These are phyloP conservation scores for Aspergillus intermedius DNA, from an alignment of 2,329 filamentous ascomycete genomes.

Conservation along the genomic window DNA sequence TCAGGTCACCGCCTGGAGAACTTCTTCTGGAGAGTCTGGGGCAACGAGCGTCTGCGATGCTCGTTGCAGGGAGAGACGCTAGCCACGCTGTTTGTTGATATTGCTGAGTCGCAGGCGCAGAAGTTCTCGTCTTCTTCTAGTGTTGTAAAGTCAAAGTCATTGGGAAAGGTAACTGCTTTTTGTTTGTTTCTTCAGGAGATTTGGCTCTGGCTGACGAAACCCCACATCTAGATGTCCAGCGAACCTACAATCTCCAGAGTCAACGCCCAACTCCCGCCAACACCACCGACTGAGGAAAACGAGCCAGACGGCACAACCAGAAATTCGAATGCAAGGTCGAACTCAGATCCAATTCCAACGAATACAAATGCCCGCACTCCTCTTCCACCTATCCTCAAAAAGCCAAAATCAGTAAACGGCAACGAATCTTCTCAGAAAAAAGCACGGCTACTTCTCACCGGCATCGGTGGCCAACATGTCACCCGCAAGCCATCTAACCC, in stretches of 20 bases:
- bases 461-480: constrained; percentile 16
- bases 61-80: constrained; percentile 35
- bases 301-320: background rate
- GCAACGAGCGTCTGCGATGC: constrained; percentile 31
- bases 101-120: constrained; percentile 30
- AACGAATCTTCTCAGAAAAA: constrained; percentile 21
- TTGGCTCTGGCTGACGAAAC: too few species aligned
- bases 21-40: constrained; percentile 49
- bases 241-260: too few species aligned
- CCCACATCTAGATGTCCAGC: too few species aligned
- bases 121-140: background rate
- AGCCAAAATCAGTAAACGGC: constrained; percentile 17
- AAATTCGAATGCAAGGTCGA: background rate
- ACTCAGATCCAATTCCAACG: background rate
- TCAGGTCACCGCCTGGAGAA: constrained; percentile 43
- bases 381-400: constrained; percentile 34
- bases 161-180: background rate
- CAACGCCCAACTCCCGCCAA: too few species aligned
- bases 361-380: constrained; percentile 11
- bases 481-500: constrained; percentile 21
- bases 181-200: background rate
- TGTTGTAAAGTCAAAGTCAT: background rate
- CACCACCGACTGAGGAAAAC: background rate
- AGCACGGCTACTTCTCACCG: constrained; percentile 26
- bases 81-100: constrained; percentile 39